Evolutionary conservation across 192 early-diverging fungal species (phyloP).

Genomic region (Oehlia diaphana): DNA sequence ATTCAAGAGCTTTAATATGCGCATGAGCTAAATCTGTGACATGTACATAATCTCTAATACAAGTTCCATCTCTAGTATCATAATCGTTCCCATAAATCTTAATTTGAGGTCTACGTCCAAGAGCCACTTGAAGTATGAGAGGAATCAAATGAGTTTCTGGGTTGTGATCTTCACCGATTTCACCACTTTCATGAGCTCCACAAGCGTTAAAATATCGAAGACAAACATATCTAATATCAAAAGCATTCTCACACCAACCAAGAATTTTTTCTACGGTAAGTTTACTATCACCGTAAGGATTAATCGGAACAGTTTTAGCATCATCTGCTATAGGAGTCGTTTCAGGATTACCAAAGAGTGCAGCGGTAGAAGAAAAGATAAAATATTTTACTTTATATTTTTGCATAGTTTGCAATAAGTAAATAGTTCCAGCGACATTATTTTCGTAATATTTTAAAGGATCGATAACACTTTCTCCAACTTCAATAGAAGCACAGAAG

Average conservation of each 20-base stretch:
- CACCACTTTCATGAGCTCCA: slow-evolving; percentile 89
- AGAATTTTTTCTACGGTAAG: slow-evolving; percentile 80
- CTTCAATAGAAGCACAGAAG: slow-evolving; percentile 82
- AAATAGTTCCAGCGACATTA: slow-evolving; percentile 88
- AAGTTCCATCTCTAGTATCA: slow-evolving; percentile 90
- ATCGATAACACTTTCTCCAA: slow-evolving; percentile 75
- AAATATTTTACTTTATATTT: slow-evolving; percentile 80
- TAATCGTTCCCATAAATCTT: slow-evolving; percentile 94
- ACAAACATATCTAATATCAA: slow-evolving; percentile 47
- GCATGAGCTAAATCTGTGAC: slow-evolving; percentile 90
- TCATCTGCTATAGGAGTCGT: slow-evolving; percentile 55
- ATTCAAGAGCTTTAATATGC: slow-evolving; percentile 79
- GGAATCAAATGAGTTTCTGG: slow-evolving; percentile 96
- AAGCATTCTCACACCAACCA: slow-evolving; percentile 42
- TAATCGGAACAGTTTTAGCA: slow-evolving; percentile 63
- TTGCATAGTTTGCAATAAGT: slow-evolving; percentile 76
- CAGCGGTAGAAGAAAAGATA: slow-evolving; percentile 91
- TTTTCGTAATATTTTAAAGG: slow-evolving; percentile 89
- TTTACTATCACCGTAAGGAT: slow-evolving; percentile 94
- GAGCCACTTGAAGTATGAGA: slow-evolving; percentile 83
- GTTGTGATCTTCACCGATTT: slow-evolving; percentile 90
- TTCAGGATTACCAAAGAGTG: slow-evolving; percentile 70
- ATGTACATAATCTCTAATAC: slow-evolving; percentile 95
- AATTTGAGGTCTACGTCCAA: slow-evolving; percentile 81
- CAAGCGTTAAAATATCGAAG: slow-evolving; percentile 97